These are phyloP conservation scores for Aspergillus intermedius DNA, from an alignment of 2,329 filamentous ascomycete species.

Conservation along the genomic window DNA sequence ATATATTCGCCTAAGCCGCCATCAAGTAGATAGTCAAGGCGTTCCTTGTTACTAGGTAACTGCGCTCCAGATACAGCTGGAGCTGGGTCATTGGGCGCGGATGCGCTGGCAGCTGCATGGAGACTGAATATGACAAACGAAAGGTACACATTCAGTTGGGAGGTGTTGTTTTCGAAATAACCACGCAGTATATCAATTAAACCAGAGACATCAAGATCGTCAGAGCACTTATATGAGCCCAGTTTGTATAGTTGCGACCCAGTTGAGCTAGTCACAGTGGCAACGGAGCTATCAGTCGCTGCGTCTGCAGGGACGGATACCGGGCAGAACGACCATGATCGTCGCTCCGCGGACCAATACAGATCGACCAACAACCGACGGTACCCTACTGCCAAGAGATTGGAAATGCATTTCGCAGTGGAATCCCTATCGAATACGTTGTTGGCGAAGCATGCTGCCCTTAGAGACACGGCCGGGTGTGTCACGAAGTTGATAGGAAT, in stretches of 20 bases:
- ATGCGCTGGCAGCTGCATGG: slow-evolving; percentile 47
- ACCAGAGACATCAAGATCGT: slow-evolving; percentile 44
- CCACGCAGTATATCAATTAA: slow-evolving; percentile 47
- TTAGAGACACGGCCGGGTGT: slow-evolving; percentile 50
- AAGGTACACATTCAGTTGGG: slow-evolving; percentile 50
- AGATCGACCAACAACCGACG: slow-evolving; percentile 54
- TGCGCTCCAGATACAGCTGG: slow-evolving; percentile 33
- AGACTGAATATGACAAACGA: slow-evolving; percentile 53
- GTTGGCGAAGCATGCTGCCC: slow-evolving; percentile 53
- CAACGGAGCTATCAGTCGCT: slow-evolving; percentile 18
- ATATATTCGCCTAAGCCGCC: slow-evolving; percentile 44
- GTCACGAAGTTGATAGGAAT: slow-evolving; percentile 60
- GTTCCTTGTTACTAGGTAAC: slow-evolving; percentile 40
- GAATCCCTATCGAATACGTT: slow-evolving; percentile 48
- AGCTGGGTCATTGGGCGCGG: slow-evolving; percentile 38
- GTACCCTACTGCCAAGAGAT: slow-evolving; percentile 56
- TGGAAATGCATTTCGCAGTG: slow-evolving; percentile 54
- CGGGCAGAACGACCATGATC: slow-evolving; percentile 57
- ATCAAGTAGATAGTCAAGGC: slow-evolving; percentile 45
- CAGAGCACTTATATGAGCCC: slow-evolving; percentile 52
- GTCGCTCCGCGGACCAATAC: slow-evolving; percentile 55
- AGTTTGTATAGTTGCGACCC: slow-evolving; percentile 37
- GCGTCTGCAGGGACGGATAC: slow-evolving; percentile 42
- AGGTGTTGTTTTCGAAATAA: slow-evolving; percentile 49
- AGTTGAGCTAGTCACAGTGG: slow-evolving; percentile 16